phyloP scores from a whole-genome alignment of 495 filamentous ascomycete species.

The Penicillium malachiteum region DNA sequence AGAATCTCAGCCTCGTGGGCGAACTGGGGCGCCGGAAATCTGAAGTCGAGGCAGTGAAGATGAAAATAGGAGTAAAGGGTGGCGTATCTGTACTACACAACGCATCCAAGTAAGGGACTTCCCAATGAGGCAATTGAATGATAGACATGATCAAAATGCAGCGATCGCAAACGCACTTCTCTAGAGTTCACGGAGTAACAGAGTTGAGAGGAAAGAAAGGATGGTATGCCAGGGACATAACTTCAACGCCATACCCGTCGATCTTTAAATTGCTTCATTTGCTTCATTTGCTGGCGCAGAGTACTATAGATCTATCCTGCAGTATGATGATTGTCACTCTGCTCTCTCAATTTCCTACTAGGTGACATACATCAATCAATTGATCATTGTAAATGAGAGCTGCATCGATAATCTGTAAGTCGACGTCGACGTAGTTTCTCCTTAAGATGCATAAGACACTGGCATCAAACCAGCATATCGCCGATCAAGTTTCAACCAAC shows the following conservation, averaged over 20 bases:
- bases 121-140: constrained; percentile 16
- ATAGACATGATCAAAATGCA: constrained; percentile 15
- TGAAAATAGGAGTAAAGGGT: constrained; percentile 1
- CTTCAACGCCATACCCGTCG: not conserved
- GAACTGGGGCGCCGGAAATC: not conserved
- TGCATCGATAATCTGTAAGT: no score
- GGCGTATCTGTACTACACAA: constrained; percentile 17
- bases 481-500: constrained; percentile 17
- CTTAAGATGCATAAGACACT: not conserved
- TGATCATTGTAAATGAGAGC: not conserved
- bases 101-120: constrained; percentile 25
- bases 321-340: not conserved
- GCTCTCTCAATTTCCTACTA: no score
- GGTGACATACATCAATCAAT: no score
- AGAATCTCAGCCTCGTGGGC: constrained; percentile 13
- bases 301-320: not conserved
- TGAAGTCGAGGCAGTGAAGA: not conserved
- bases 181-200: no score
- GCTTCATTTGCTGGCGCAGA: not conserved
- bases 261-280: constrained; percentile 4
- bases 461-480: constrained; percentile 11
- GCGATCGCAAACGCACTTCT: constrained; percentile 14
- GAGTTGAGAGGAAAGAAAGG: not conserved
- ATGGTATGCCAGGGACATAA: constrained; percentile 18
- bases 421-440: no score